Evolutionary conservation across 2,329 filamentous ascomycete species (phyloP), one percentile per base, ranked within the genome.

Genomic region (Simplicillium sp.): DNA sequence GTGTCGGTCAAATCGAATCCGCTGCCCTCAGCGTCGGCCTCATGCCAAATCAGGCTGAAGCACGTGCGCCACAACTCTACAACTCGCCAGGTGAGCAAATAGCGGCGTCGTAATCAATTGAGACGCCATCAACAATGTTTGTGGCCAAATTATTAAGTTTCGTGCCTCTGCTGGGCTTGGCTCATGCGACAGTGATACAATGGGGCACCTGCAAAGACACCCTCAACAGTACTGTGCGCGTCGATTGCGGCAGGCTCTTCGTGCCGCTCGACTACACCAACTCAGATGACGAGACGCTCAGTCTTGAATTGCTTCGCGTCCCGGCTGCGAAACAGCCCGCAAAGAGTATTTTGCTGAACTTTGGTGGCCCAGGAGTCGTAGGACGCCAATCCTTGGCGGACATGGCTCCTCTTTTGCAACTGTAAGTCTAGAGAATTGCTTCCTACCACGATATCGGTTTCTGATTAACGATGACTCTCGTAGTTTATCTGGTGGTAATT

Each of bases 401-500:
- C 7, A 6, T 11, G 34, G 7, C 16, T 15, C 33, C 12, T 13
- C 16, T 17, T 17, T 15, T 18, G 12, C 16, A 36, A n/a, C 11
- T 18, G 7, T 16, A 7, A 13, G 4, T 11, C 15, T 36, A 11
- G 11, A 11, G 34, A 12, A 15, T 18, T 4, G 16, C 16, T 17
- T 18, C 11, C 34, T 6, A 36, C 17, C 16, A 17, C 16, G 7
- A 15, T 7, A 34, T 34, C 9, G 33, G 8, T 34, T n/a, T n/a
- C n/a, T n/a, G n/a, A 14, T 7, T 34, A 34, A 15, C 16, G n/a
- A n/a, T 9, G 33, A 7, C 12, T 34, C 14, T 9, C 16, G 37
- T 2, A 54, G 51, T 13, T 17, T 46, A 2, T 55, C 51, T 15
- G 54, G 55, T 12, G 47, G 50, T 1, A 28, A 49, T 9, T 48